Percentiles rank a stretch among this genome's conserved stretches.
phyloP scores from a whole-genome alignment of 1,284 basidiomycete species.

The Pseudozyma sp. region DNA sequence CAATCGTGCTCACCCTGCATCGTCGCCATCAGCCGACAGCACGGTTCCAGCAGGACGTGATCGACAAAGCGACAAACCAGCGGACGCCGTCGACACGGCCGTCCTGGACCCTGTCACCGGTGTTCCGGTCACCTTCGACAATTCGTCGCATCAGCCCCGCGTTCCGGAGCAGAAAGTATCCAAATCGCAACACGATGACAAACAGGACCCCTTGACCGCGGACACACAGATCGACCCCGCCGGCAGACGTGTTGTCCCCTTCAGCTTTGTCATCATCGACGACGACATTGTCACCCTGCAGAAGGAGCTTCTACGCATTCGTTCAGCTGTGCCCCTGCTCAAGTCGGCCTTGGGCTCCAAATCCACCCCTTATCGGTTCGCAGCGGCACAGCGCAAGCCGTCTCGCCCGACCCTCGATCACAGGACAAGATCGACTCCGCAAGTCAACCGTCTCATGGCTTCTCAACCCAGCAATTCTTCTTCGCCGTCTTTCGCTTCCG shows the following conservation, averaged over 20 bases:
- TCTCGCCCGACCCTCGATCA: conserved; percentile 37
- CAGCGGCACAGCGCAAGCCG: background rate
- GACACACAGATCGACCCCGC: conserved; percentile 14
- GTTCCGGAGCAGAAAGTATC: background rate
- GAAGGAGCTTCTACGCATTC: conserved; percentile 53
- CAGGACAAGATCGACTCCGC: conserved; percentile 50
- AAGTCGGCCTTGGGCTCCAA: conserved; percentile 44
- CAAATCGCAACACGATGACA: background rate
- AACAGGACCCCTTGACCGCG: background rate
- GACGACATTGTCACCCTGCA: conserved; percentile 59
- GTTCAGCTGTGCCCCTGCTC: conserved; percentile 53
- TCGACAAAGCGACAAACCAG: background rate
- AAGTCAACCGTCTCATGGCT: conserved; percentile 39
- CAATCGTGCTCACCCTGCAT: conserved; percentile 14
- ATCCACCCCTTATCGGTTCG: background rate
- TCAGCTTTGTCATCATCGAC: conserved; percentile 60
- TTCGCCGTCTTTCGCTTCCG: conserved; percentile 28
- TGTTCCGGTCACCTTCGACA: conserved; percentile 49
- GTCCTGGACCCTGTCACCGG: conserved; percentile 60
- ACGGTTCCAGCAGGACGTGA: background rate
- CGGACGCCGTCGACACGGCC: conserved; percentile 25
- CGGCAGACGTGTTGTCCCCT: conserved; percentile 35
- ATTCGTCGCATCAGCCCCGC: conserved; percentile 8
- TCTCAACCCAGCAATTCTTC: conserved; percentile 14
- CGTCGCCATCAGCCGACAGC: background rate